phyloP scores from a whole-genome alignment of 2,329 filamentous ascomycete genomes.

The Alternaria metachromatica region DNA sequence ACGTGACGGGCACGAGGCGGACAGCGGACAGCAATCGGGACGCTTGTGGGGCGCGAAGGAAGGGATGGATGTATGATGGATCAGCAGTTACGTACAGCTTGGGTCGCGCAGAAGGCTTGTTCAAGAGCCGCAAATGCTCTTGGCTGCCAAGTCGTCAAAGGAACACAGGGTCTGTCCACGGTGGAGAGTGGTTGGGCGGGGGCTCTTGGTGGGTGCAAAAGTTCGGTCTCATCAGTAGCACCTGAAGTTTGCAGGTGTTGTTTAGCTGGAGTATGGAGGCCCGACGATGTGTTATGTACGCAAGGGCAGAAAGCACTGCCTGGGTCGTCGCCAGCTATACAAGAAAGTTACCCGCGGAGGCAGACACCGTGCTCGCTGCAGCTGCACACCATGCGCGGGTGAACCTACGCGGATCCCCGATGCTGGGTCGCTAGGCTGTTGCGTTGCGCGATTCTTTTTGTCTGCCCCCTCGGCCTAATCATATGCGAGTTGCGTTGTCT shows the following conservation, averaged over 20 bases:
- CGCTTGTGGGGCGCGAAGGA: conserved; percentile 12
- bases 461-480: not conserved
- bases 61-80: conserved; percentile 10
- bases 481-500: not conserved
- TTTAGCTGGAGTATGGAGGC: not conserved
- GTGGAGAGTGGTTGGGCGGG: not conserved
- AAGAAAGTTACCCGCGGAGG: conserved; percentile 9
- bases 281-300: not conserved
- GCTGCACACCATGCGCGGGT: not conserved
- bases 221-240: not conserved
- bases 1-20: not conserved
- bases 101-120: conserved; percentile 29
- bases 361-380: conserved; percentile 8
- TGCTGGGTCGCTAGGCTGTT: not conserved
- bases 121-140: conserved; percentile 32
- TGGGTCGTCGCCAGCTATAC: conserved; percentile 5
- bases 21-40: conserved; percentile 1
- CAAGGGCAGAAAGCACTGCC: not conserved
- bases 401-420: not conserved
- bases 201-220: not conserved
- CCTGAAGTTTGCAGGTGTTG: not conserved
- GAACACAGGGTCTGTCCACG: conserved; percentile 20
- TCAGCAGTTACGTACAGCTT: conserved; percentile 35
- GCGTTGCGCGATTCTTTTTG: not conserved
- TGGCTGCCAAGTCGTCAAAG: conserved; percentile 35